Evolutionary conservation across 345 rosid genomes (phyloP).

Genomic region (Bruguiera gymnorhiza): DNA sequence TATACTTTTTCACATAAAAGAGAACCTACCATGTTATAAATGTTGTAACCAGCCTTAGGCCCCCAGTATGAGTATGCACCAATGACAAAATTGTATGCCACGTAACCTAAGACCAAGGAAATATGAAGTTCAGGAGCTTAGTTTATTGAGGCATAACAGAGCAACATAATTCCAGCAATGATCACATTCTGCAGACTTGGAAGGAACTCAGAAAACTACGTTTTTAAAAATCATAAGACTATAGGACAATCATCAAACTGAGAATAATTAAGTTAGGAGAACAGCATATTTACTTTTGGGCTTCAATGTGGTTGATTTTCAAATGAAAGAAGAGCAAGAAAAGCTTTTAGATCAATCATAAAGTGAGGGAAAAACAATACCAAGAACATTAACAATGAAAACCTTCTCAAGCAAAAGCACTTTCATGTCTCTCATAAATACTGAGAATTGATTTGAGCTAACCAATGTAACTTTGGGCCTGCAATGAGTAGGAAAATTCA

Average conservation of each 20-base stretch:
- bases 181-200: background rate
- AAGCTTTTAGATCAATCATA: background rate
- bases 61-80: constrained; percentile 99
- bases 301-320: background rate
- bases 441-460: constrained; percentile 44
- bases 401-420: constrained; percentile 60
- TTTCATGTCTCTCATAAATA: constrained; percentile 59
- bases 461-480: constrained; percentile 31
- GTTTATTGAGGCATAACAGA: background rate
- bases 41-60: constrained; percentile 86
- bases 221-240: background rate
- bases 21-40: constrained; percentile 71
- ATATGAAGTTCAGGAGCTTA: constrained; percentile 8
- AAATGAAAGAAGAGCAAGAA: background rate
- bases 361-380: constrained; percentile 35
- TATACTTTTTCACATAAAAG: background rate
- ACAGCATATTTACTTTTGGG: background rate
- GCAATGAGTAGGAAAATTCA: constrained; percentile 15
- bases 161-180: background rate
- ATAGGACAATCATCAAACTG: background rate
- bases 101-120: constrained; percentile 52
- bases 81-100: constrained; percentile 83
- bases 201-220: background rate
- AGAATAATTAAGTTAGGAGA: background rate
- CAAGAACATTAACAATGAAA: constrained; percentile 69